Base-by-base conservation (phyloP, 805 yeast genomes). In the Monosporozyma unispora region DNA sequence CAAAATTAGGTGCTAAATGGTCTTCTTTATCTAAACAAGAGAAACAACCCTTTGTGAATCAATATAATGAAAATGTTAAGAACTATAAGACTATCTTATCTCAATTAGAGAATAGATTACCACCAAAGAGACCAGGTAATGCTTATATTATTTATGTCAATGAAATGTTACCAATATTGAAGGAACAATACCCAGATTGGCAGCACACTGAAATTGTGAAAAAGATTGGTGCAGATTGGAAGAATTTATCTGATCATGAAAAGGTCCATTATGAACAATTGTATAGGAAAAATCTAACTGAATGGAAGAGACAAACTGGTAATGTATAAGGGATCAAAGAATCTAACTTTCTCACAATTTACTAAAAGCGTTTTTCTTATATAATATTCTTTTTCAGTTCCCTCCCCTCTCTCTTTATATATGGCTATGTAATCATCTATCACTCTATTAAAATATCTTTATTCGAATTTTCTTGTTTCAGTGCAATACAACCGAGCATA, bases 1-100 rank as follows among this genome's bases (percentile, higher is more conserved):
- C 80, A 69, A 64, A 83, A 50, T 80, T 85, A 59, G 96, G 96
- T 66, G 86, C 82, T 66, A 78, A 78, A 68, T 90, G 97, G 97
- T 84, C 79, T 75, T 79, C 80, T 47, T 74, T 90, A 61, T 67
- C 73, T 52, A 84, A 78, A 47, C 79, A 76, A 40, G 87, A 82
- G 56, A 88, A 87, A 75, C 71, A 69, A 56, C 88, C 91, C 51
- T 87, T 81, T 70, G 84, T 81, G 70, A 77, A 74, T 59, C 78
- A 50, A 47, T 54, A 52, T 38, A 37, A 51, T 22, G 35, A 35
- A 9, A 49, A 53, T 7, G 48, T 54, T 52, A 57, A 54, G 19
- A 45, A 49, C 29, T 62, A 61, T 41, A 40, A 28, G 16, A 23
- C 7, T 23, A 29, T n/a, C 7, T 46, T 41, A 31, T 22, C 9